Evolutionary conservation across 306 rosid genomes (phyloP).

Genomic region (Trifolium dubium): DNA sequence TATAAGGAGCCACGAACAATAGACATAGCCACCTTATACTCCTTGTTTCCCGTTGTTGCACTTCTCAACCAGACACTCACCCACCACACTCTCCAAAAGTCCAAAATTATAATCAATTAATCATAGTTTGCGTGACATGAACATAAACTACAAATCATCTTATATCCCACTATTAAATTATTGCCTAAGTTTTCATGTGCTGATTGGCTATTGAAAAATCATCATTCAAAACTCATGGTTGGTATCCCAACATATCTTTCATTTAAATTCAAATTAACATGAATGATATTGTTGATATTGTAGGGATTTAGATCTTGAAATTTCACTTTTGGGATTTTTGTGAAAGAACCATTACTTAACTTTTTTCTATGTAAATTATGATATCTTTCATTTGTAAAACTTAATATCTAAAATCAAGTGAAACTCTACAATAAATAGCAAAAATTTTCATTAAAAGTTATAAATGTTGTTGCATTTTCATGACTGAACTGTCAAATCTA

Average conservation of each 20-base stretch:
- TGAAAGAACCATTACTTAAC: no score
- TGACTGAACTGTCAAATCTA: no score
- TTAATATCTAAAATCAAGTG: no score
- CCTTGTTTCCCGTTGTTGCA: conserved; percentile 11
- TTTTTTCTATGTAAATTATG: no score
- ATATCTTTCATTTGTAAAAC: no score
- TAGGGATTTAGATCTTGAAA: neutral
- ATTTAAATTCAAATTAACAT: conserved; percentile 11
- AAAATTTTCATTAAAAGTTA: no score
- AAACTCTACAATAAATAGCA: no score
- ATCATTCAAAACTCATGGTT: neutral
- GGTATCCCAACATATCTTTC: neutral
- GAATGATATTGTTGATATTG: neutral
- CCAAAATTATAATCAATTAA: conserved; percentile 31
- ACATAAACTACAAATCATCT: conserved; percentile 28
- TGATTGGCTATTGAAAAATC: neutral
- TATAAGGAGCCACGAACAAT: neutral
- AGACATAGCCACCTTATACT: neutral
- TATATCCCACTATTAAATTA: conserved; percentile 9
- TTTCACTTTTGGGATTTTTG: neutral
- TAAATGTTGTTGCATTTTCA: no score
- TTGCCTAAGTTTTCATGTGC: neutral
- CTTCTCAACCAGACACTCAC: conserved; percentile 11
- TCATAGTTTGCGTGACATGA: conserved; percentile 37
- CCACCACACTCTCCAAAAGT: conserved; percentile 20